A percentile compares a stretch with the other conserved stretches of the same genome.
These are phyloP conservation scores for Tagetes patula DNA, from an alignment of 129 eudicot species.

Conservation along the genomic window DNA sequence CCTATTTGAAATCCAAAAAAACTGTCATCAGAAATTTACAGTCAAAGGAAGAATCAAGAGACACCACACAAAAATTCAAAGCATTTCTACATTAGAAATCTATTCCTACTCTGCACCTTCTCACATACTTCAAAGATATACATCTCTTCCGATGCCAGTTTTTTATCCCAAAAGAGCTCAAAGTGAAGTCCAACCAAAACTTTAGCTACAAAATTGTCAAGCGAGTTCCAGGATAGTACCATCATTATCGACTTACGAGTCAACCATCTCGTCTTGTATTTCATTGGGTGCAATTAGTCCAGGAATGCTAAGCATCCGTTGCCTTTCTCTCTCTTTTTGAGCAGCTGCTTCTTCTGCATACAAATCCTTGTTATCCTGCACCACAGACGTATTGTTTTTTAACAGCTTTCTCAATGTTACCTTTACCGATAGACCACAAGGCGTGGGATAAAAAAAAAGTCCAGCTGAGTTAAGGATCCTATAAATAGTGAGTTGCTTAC, in stretches of 20 bases:
- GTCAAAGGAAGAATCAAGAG: slow-evolving; percentile 4
- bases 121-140: neutral
- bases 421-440: too few relatives aligned
- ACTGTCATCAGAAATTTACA: slow-evolving; percentile 13
- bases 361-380: slow-evolving; percentile 94
- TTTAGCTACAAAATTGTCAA: slow-evolving; percentile 8
- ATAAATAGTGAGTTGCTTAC: slow-evolving; percentile 31
- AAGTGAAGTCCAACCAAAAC: neutral
- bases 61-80: neutral
- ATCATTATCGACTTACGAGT: slow-evolving; percentile 37
- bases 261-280: slow-evolving; percentile 94
- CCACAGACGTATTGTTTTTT: neutral
- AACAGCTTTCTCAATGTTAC: too few relatives aligned
- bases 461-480: neutral
- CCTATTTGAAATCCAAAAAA: slow-evolving; percentile 8
- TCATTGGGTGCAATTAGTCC: slow-evolving; percentile 95
- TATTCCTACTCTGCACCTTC: slow-evolving; percentile 17
- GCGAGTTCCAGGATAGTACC: neutral
- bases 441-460: too few relatives aligned
- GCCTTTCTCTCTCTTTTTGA: slow-evolving; percentile 81
- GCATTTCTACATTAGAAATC: slow-evolving; percentile 14
- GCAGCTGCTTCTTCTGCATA: slow-evolving; percentile 98
- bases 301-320: slow-evolving; percentile 78
- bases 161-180: neutral
- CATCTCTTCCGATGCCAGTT: slow-evolving; percentile 14